Evolutionary conservation across 495 filamentous ascomycete species (phyloP).

Genomic region (Lineolata rhizophorae): DNA sequence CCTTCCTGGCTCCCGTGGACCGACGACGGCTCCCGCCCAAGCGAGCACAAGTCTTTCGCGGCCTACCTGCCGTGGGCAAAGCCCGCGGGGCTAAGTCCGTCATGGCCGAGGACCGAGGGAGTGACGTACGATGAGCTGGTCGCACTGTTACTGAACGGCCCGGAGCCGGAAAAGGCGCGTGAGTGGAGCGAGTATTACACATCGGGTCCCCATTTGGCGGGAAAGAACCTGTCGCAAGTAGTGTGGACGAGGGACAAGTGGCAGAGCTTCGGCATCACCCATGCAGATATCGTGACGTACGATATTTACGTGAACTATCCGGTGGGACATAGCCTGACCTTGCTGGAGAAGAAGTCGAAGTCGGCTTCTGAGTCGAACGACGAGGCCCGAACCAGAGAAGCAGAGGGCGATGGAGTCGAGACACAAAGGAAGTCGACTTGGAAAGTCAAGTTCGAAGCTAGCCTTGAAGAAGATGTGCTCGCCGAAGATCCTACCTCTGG

Average conservation of each 20-base stretch:
- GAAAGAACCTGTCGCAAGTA: constrained; percentile 71
- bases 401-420: too few species aligned
- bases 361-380: constrained; percentile 4
- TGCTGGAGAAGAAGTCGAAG: constrained; percentile 36
- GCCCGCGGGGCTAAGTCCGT: too few species aligned
- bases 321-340: constrained; percentile 48
- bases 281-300: constrained; percentile 52
- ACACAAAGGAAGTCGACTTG: too few species aligned
- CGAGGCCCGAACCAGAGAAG: too few species aligned
- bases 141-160: constrained; percentile 46
- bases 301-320: constrained; percentile 90
- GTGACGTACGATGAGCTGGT: constrained; percentile 41
- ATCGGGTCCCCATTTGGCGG: constrained; percentile 64
- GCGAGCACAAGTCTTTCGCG: constrained; percentile 7
- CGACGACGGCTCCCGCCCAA: constrained; percentile 3
- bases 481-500: constrained; percentile 61
- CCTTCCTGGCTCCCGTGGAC: constrained; percentile 14
- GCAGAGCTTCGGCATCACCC: constrained; percentile 59
- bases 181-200: constrained; percentile 92
- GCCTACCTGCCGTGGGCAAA: constrained; percentile 21
- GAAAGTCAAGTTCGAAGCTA: constrained; percentile 65
- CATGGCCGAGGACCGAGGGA: too few species aligned
- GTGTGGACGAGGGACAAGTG: constrained; percentile 73
- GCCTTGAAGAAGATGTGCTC: constrained; percentile 67
- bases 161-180: constrained; percentile 39